These are phyloP conservation scores for Calocera cornea DNA, from an alignment of 768 basidiomycete species.

Conservation along the genomic window DNA sequence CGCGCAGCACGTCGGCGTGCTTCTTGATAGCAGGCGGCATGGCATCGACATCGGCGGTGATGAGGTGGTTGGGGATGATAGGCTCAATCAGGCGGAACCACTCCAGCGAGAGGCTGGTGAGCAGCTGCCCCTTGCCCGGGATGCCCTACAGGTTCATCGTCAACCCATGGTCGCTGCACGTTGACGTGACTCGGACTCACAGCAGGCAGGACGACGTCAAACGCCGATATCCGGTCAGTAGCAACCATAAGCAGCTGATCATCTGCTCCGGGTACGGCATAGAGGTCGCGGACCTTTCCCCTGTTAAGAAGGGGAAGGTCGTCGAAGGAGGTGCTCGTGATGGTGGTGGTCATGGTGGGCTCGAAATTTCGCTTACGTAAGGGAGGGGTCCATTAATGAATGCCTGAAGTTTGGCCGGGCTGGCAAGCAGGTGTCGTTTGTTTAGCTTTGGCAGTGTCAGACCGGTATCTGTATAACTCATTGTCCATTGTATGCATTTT, in stretches of 20 bases:
- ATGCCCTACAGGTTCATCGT: conserved; percentile 50
- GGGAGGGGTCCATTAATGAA: background rate
- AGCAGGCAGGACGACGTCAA: conserved; percentile 87
- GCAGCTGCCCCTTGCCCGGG: conserved; percentile 79
- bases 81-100: conserved; percentile 78
- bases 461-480: no score
- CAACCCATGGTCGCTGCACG: background rate
- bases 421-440: no score
- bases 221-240: conserved; percentile 90
- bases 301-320: conserved; percentile 57
- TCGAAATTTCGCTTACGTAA: conserved; percentile 4
- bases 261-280: conserved; percentile 28
- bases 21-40: conserved; percentile 71
- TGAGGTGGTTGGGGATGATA: conserved; percentile 81
- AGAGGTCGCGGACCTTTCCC: conserved; percentile 96
- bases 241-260: conserved; percentile 75
- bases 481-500: no score
- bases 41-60: conserved; percentile 57
- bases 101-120: conserved; percentile 83
- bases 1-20: conserved; percentile 65
- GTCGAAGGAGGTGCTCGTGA: conserved; percentile 22
- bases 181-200: conserved; percentile 36
- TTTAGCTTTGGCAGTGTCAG: no score
- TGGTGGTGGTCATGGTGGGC: background rate
- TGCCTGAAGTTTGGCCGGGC: background rate